Percentiles rank a stretch among this genome's conserved stretches.
Conservation (phyloP, 257 asterid species). For the Ehretia macrophylla region DNA sequence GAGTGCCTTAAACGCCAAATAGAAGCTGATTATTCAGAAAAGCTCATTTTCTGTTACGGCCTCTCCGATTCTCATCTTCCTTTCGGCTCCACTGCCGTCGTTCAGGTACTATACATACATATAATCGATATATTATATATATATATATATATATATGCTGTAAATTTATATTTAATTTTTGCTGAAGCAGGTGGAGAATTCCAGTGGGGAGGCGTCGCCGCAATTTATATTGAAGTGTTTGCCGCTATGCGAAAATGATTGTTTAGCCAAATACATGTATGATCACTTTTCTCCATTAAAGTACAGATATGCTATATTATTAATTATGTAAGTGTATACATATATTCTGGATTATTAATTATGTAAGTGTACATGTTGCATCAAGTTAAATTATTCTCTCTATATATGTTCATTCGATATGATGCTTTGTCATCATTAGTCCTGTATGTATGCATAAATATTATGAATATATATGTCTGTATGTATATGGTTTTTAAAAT, state of each 20-base stretch:
- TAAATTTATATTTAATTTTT: not conserved
- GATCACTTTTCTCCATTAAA: slow-evolving; percentile 12
- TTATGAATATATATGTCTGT: not conserved
- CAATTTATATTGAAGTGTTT: slow-evolving; percentile 53
- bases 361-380: too few species aligned
- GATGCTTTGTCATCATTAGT: not conserved
- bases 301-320: not conserved
- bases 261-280: slow-evolving; percentile 79
- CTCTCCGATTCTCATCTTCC: slow-evolving; percentile 69
- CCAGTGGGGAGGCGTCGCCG: slow-evolving; percentile 38
- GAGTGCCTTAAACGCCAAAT: slow-evolving; percentile 77
- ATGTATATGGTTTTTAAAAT: not conserved
- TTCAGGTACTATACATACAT: slow-evolving; percentile 46
- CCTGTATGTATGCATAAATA: not conserved
- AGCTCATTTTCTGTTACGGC: slow-evolving; percentile 46
- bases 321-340: not conserved
- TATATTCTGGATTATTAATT: not conserved
- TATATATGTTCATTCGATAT: too few species aligned
- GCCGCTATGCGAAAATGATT: slow-evolving; percentile 39
- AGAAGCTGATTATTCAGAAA: slow-evolving; percentile 59
- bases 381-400: too few species aligned
- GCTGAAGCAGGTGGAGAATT: slow-evolving; percentile 45
- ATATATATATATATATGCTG: not conserved
- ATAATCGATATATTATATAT: not conserved
- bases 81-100: slow-evolving; percentile 65